Evolutionary conservation across 2,329 filamentous ascomycete species (phyloP), one percentile per base, ranked within the genome.

Genomic region (Nigrospora oryzae): DNA sequence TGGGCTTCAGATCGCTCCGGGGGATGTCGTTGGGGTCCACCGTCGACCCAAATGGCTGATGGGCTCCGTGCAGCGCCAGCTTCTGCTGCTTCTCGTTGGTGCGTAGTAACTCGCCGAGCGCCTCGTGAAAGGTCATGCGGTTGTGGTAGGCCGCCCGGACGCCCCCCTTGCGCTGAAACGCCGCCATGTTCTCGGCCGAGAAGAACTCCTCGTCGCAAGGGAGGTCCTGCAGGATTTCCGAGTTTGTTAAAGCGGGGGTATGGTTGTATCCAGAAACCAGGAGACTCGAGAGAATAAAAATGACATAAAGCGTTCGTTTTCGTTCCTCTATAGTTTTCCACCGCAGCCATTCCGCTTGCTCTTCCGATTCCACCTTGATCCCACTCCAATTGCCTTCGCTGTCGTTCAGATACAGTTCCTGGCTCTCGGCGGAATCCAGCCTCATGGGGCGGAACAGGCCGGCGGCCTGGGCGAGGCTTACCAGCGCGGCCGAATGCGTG

Each of bases 171-270:
- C 83, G 77, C 49, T 82, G 78, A 75, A 95, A 98, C 10, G 78
- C 78, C n/a, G 84, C 77, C n/a, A 86, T 82, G 34, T 78, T 89
- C 51, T 94, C 85, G 1, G 89, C 89, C 7, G 83, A 76, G 74
- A 89, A 97, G 40, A 95, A 81, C 47, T 94, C 86, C 63, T 98
- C 93, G 59, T 95, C 89, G 54, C 90, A 96, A 3, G 93, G 93
- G 15, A 97, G 71, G 56, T 95, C 87, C 23, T 96, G 75, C 44
- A 83, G 75, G 43, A 97, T 90, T 62, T 98, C 91, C 0, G 91
- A 96, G 62, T 97, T 97, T 38, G 91, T 89, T 56, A 98, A 74
- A 1, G 88, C 84, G 7, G 91, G 93, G 1, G 87, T 80, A 61
- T 95, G 89, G 61, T 96, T 96, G 68, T 96, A 96, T 3, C 89